These are phyloP conservation scores for Eucalyptus globulus DNA, from an alignment of 345 rosid genomes.

Conservation along the genomic window DNA sequence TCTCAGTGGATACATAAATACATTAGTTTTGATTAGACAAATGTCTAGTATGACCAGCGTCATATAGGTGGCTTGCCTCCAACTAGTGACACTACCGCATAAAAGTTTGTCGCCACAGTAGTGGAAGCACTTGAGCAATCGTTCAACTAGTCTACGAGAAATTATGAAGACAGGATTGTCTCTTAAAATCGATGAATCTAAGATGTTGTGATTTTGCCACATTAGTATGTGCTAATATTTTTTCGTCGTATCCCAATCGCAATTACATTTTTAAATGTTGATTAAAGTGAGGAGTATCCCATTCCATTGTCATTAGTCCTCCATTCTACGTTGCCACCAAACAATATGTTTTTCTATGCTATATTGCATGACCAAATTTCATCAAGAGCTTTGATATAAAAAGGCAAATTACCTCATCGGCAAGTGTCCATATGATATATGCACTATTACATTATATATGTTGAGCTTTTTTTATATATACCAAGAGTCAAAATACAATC, in stretches of 20 bases:
- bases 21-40: background rate
- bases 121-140: background rate
- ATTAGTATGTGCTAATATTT: background rate
- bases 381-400: background rate
- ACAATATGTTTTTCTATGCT: background rate
- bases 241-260: background rate
- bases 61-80: background rate
- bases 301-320: background rate
- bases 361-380: background rate
- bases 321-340: background rate
- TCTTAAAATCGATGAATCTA: background rate
- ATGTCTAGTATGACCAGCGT: background rate
- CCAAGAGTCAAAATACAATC: background rate
- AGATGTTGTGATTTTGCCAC: background rate
- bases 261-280: background rate
- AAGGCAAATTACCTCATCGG: background rate
- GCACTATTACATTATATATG: background rate
- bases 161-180: background rate
- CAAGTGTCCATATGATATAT: background rate
- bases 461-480: background rate
- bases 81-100: background rate
- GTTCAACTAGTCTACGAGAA: accelerated
- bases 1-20: background rate
- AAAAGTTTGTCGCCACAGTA: background rate
- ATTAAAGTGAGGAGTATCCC: background rate